Evolutionary conservation across 805 yeast species (phyloP).

Genomic region (Ogataea dorogensis): DNA sequence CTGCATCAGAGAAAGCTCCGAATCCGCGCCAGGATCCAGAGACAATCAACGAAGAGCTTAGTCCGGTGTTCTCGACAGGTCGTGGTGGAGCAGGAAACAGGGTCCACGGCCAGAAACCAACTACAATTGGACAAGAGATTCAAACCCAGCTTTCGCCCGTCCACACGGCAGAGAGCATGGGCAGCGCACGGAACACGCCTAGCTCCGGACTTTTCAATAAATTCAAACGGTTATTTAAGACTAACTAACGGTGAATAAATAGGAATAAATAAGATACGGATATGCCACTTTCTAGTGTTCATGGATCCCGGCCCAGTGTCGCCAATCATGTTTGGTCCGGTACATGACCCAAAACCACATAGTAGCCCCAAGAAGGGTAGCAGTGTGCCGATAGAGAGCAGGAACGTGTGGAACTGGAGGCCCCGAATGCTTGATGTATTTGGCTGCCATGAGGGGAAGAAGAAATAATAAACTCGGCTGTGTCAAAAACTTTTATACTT

Average conservation of each 20-base stretch:
- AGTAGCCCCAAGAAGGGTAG: conserved; percentile 74
- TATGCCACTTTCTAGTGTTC: conserved; percentile 27
- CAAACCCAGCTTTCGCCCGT: conserved; percentile 41
- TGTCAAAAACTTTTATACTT: background rate
- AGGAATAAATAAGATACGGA: conserved; percentile 27
- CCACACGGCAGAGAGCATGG: conserved; percentile 21
- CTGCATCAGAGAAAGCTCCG: conserved; percentile 40
- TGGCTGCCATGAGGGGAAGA: conserved; percentile 17
- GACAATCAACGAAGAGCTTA: conserved; percentile 39
- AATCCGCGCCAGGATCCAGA: conserved; percentile 41
- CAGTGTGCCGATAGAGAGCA: conserved; percentile 53
- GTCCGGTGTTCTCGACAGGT: conserved; percentile 48
- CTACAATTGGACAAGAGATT: conserved; percentile 38
- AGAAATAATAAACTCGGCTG: background rate
- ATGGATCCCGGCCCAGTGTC: conserved; percentile 50
- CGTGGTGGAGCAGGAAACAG: conserved; percentile 60
- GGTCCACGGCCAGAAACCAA: conserved; percentile 40
- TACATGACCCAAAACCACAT: conserved; percentile 90
- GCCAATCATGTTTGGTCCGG: conserved; percentile 72
- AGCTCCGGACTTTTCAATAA: conserved; percentile 16
- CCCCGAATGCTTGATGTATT: conserved; percentile 49
- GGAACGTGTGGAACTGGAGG: conserved; percentile 67
- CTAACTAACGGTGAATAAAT: conserved; percentile 4
- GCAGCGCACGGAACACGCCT: background rate
- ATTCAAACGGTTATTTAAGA: conserved; percentile 21